Evolutionary conservation across 129 eudicot genomes (phyloP).

Genomic region (Centella asiatica): DNA sequence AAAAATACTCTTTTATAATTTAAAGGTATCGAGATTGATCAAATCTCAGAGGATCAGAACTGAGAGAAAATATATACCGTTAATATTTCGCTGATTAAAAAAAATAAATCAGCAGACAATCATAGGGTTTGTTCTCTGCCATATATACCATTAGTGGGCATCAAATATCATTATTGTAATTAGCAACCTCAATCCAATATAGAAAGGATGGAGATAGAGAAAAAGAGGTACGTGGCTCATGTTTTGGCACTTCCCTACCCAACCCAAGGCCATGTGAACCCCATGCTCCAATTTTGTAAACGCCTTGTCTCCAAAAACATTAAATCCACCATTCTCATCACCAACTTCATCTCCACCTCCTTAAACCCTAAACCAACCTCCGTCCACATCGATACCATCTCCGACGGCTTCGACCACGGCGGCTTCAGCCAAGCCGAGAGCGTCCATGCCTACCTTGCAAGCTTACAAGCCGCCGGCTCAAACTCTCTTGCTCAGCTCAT

Average conservation of each 20-base stretch:
- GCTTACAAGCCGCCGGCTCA: conserved; percentile 36
- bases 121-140: too few species aligned
- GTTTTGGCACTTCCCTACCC: conserved; percentile 62
- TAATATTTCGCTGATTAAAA: too few species aligned
- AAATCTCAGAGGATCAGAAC: too few species aligned
- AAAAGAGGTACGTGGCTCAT: conserved; percentile 19
- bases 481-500: conserved; percentile 45
- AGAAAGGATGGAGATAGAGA: conserved; percentile 16
- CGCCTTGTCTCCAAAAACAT: conserved; percentile 57
- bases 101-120: too few species aligned
- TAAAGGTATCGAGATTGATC: too few species aligned
- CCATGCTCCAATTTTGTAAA: conserved; percentile 64
- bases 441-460: conserved; percentile 29
- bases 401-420: conserved; percentile 59
- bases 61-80: too few species aligned
- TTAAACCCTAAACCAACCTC: conserved; percentile 22
- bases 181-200: too few species aligned
- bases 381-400: conserved; percentile 38
- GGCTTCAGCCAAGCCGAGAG: conserved; percentile 38
- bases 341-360: conserved; percentile 51
- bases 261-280: conserved; percentile 90
- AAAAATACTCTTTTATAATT: too few species aligned
- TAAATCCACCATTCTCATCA: conserved; percentile 62
- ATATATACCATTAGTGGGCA: too few species aligned
- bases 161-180: too few species aligned